Evolutionary conservation across 306 rosid genomes (phyloP).

Genomic region (Pyrus communis): DNA sequence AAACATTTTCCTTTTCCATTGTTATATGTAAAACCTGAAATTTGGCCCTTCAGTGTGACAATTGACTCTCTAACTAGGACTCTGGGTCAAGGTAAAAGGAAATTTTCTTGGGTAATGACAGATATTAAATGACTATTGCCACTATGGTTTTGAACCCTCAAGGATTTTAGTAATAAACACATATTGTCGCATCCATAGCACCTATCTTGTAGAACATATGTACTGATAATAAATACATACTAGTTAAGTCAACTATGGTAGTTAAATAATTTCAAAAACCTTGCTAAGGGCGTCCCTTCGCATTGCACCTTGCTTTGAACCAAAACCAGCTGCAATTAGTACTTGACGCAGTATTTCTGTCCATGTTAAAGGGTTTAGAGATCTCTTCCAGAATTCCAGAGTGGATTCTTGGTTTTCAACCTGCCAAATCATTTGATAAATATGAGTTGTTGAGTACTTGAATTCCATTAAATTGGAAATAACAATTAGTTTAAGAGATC

Average conservation of each 20-base stretch:
- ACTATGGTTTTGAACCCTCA: background rate
- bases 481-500: background rate
- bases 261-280: conserved; percentile 38
- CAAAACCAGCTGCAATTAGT: conserved; percentile 88
- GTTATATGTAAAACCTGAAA: no score
- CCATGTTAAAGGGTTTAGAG: conserved; percentile 85
- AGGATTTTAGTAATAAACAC: background rate
- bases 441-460: conserved; percentile 2
- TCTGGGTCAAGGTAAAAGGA: background rate
- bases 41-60: background rate
- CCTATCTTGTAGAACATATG: background rate
- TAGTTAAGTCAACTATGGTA: background rate
- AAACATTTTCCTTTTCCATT: background rate
- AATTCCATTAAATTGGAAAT: background rate
- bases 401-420: conserved; percentile 58
- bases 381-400: conserved; percentile 68
- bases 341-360: conserved; percentile 86
- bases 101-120: background rate
- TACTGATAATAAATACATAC: background rate
- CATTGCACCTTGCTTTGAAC: conserved; percentile 63
- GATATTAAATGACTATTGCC: background rate
- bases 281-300: conserved; percentile 56
- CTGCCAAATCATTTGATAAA: conserved; percentile 43
- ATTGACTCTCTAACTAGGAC: background rate
- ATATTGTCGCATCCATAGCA: background rate